Evolutionary conservation across 768 basidiomycete species (phyloP).

Genomic region (Clavaria fumosa): DNA sequence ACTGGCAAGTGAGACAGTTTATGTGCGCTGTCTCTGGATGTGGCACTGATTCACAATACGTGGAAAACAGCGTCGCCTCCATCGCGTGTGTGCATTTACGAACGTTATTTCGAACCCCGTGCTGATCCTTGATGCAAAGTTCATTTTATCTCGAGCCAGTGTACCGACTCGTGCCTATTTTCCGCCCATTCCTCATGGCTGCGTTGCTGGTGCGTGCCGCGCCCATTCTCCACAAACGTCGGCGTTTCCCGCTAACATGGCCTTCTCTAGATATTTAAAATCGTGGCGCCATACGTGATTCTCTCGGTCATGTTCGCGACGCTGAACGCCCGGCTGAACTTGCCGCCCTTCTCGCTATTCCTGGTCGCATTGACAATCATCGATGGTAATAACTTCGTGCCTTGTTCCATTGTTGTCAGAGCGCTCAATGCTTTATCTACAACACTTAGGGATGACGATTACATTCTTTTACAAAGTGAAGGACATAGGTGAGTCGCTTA

Average conservation of each 20-base stretch:
- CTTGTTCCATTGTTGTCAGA: background rate
- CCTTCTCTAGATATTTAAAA: conserved; percentile 53
- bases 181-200: conserved; percentile 76
- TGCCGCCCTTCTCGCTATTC: conserved; percentile 73
- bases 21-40: background rate
- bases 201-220: conserved; percentile 37
- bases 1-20: conserved; percentile 55
- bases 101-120: background rate
- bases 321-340: conserved; percentile 46
- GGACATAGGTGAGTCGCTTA: conserved; percentile 41
- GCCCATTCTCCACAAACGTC: conserved; percentile 1
- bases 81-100: conserved; percentile 42
- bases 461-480: conserved; percentile 74
- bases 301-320: conserved; percentile 54
- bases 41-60: background rate
- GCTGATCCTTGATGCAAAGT: conserved; percentile 16
- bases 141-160: conserved; percentile 84
- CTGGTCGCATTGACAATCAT: conserved; percentile 61
- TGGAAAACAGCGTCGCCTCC: conserved; percentile 46
- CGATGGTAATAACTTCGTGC: conserved; percentile 30
- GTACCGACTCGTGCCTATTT: conserved; percentile 73
- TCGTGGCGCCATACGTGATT: conserved; percentile 66
- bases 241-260: no score
- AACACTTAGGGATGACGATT: conserved; percentile 53
- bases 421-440: background rate